A percentile compares a stretch with the other conserved stretches of the same genome.
Conservation (phyloP, 1,284 basidiomycete genomes). For the Leucoagaricus sp. region DNA sequence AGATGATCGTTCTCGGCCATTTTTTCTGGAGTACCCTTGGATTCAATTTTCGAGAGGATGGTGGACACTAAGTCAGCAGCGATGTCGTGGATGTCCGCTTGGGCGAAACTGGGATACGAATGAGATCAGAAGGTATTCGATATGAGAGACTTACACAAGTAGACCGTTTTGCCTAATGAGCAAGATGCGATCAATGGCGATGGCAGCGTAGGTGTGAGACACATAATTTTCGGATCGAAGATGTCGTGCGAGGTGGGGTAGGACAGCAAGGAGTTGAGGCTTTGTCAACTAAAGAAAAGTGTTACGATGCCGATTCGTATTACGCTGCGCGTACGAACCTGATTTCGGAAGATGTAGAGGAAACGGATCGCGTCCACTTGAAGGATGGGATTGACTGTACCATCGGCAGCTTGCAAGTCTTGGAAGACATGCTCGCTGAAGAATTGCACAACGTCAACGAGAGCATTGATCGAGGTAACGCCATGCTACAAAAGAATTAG, state of each 20-base stretch:
- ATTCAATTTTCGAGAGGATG: constrained; percentile 82
- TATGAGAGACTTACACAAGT: constrained; percentile 54
- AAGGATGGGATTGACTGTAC: constrained; percentile 83
- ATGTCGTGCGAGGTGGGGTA: constrained; percentile 88
- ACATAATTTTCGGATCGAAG: constrained; percentile 83
- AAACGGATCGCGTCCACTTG: constrained; percentile 97
- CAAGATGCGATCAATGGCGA: constrained; percentile 87
- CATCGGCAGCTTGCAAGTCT: constrained; percentile 78
- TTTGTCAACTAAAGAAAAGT: constrained; percentile 75
- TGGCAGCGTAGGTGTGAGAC: constrained; percentile 87
- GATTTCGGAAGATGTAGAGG: constrained; percentile 93
- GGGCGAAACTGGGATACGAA: constrained; percentile 65
- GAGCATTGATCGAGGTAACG: constrained; percentile 89
- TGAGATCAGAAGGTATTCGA: neutral
- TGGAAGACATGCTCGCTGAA: constrained; percentile 91
- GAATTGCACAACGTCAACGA: constrained; percentile 94
- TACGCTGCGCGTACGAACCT: constrained; percentile 47
- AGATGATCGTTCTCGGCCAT: constrained; percentile 97
- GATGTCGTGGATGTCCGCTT: constrained; percentile 84
- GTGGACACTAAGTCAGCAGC: constrained; percentile 78
- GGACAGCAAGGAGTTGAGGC: constrained; percentile 88
- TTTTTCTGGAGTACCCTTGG: constrained; percentile 87
- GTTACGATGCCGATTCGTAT: constrained; percentile 1
- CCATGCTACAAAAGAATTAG: constrained; percentile 61
- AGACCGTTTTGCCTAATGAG: constrained; percentile 81